Base-by-base conservation (phyloP, 1,284 basidiomycete species). In the Kalmanozyma brasiliensis region DNA sequence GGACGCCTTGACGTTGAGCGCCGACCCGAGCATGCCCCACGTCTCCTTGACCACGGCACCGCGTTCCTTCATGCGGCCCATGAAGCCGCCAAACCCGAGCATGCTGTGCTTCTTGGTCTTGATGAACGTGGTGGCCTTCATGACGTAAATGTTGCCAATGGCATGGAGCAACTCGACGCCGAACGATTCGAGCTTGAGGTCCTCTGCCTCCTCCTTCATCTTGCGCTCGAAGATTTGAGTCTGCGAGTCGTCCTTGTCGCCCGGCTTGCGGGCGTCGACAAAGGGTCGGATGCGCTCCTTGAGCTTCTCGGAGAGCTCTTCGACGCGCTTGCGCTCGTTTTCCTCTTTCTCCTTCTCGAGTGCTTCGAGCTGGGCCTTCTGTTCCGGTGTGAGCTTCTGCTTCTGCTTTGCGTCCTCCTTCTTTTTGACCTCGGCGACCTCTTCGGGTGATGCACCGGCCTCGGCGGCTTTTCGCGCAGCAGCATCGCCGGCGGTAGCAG, bases 121-220 rank as follows among this genome's bases (percentile, higher is more conserved):
- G 85, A 98, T 85, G 84, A 90, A 96, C 42, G 92, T 92, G 33
- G 91, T 89, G 3, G 92, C 91, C 84, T 97, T 98, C 85, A 90
- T 91, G 77, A 93, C 89, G 82, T 98, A 98, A 32, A 97, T 89
- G 56, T 87, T 89, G 38, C 81, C 81, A 59, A 82, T 82, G 33
- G 79, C 74, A 55, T 79, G 77, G 38, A 82, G 71, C 9, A 94
- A 90, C 87, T 98, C 95, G 37, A 98, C 89, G 55, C 96, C 96
- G 83, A 99, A 99, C 72, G 93, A 95, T 85, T 99, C 96, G 58
- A 98, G 84, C 85, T 98, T 98, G 78, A 99, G 83, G 84, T 99
- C 96, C 70, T 97, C 93, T 1, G 93, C 93, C 83, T 99, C 96
- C 40, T 87, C 85, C 79, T 84, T 87, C 83, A 97, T 92, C 82